Evolutionary conservation across 306 rosid species (phyloP), one percentile per base, ranked within the genome.

Genomic region (Cercis canadensis): DNA sequence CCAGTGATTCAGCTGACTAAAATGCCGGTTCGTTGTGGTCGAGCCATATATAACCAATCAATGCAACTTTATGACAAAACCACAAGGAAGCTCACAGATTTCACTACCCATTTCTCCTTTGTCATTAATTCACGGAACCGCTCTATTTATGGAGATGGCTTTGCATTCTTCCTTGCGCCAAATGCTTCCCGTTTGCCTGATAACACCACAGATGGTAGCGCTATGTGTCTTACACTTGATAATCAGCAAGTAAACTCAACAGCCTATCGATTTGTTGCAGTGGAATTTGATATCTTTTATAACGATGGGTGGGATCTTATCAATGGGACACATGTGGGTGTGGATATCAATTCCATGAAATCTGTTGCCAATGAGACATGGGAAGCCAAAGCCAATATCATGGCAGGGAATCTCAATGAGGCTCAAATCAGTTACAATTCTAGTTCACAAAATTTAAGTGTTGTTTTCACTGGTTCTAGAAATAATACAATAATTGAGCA

Each of bases 101-200:
- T 87, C 67, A 51, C 45, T 14, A 82, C 88, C 19, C 68, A 76
- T 19, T 87, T 87, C 69, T 24, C 80, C 57, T 75, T 84, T 14
- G 29, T 52, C 55, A 77, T 87, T 13, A 13, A 72, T 31, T 75
- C 89, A 9, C 15, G 2, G 11, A 29, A 29, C 9, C 2, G 7
- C 4, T 7, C 17, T 0, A 0, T 0, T 0, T 78, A 69, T 65
- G 92, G 49, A 31, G 85, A 85, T 53, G 92, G 86, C 2, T 11
- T 84, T 11, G 76, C 87, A 0, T 87, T 87, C 79, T 84, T 81
- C 47, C 76, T 84, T 34, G 79, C 74, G 10, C 86, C 80, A 15
- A 19, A 0, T 0, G 71, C 32, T 51, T 69, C 82, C 7, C 63
- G 8, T 44, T 7, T 54, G 5, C 49, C 74, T 0, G 18, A 50